Evolutionary conservation across 331 rosid species (phyloP), one percentile per base, ranked within the genome.

Genomic region (Acacia concinna): DNA sequence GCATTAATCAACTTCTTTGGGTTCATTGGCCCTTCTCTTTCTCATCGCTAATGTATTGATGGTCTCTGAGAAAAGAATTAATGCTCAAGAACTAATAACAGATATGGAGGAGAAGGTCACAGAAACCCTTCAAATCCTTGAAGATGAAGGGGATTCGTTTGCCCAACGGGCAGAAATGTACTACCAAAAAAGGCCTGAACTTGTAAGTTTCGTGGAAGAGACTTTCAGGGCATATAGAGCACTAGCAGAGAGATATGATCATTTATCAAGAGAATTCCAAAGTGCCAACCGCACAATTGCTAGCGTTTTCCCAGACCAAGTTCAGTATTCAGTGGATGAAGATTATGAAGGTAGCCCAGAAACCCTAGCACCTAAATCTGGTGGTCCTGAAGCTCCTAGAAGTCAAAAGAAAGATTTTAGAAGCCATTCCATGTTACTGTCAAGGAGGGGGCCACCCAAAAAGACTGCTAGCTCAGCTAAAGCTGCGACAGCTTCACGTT

Each of bases 281-380:
- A 88, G 92, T 8, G 99, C 99, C 7, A 96, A 96, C 86, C 94
- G 94, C 71, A 96, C 98, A 40, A 88, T 96, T 81, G 97, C 97
- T 21, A 89, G 91, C 9, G 91, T 84, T 20, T 96, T 85, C 74
- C 98, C 98, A 0, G 98, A 93, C 63, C 91, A 88, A 82, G 94
- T 84, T 86, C 93, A 90, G 13, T 89, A 88, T 57, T 87, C 88
- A 66, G 80, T 82, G 57, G 97, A 82, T 44, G 94, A 91, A 21
- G 89, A 89, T 2, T 87, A 81, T 0, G 89, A 91, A 30, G 66
- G 73, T 68, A 84, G 76, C 8, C 11, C 83, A 28, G 85, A 76
- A 77, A 72, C 84, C 30, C 70, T 86, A 44, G 25, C 52, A 8
- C 78, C 70, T 4, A 75, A 81, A 62, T 20, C 35, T 70, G 47